Evolutionary conservation across 1,139 yeast species (phyloP).

Genomic region (Geotrichum macrosporum): DNA sequence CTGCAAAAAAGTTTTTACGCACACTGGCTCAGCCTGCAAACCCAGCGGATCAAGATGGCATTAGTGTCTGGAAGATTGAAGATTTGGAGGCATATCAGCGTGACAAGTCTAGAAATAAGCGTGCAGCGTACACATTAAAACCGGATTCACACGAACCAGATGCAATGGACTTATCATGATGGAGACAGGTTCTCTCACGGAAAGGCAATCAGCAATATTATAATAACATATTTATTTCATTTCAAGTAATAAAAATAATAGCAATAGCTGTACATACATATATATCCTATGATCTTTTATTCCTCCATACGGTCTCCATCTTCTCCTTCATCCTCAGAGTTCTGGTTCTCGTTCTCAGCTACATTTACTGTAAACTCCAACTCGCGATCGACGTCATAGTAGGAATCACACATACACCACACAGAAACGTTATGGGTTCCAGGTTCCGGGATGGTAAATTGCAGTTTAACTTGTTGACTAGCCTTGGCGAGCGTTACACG

Average conservation of each 20-base stretch:
- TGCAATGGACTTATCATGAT: constrained; percentile 9
- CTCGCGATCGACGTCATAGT: constrained; percentile 87
- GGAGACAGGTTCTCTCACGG: not conserved
- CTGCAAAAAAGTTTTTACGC: constrained; percentile 85
- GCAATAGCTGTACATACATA: not conserved
- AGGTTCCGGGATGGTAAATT: constrained; percentile 53
- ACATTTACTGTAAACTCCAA: constrained; percentile 50
- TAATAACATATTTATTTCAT: not conserved
- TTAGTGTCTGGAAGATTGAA: constrained; percentile 83
- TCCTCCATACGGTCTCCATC: constrained; percentile 15
- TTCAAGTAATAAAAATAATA: not conserved
- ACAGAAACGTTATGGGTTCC: constrained; percentile 62
- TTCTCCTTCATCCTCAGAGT: constrained; percentile 30
- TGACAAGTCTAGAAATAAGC: constrained; percentile 10
- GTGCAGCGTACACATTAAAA: constrained; percentile 10
- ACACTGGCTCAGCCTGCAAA: constrained; percentile 93
- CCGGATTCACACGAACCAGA: constrained; percentile 1
- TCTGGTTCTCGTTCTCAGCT: constrained; percentile 37
- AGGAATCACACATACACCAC: constrained; percentile 91
- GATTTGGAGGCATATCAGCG: constrained; percentile 62
- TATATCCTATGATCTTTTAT: not conserved
- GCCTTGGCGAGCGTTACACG: constrained; percentile 56
- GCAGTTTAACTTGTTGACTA: constrained; percentile 50
- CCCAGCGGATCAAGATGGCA: constrained; percentile 89
- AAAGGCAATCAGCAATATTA: no score